Evolutionary conservation across 2,329 filamentous ascomycete genomes (phyloP).

Genomic region (Cytospora piceae): DNA sequence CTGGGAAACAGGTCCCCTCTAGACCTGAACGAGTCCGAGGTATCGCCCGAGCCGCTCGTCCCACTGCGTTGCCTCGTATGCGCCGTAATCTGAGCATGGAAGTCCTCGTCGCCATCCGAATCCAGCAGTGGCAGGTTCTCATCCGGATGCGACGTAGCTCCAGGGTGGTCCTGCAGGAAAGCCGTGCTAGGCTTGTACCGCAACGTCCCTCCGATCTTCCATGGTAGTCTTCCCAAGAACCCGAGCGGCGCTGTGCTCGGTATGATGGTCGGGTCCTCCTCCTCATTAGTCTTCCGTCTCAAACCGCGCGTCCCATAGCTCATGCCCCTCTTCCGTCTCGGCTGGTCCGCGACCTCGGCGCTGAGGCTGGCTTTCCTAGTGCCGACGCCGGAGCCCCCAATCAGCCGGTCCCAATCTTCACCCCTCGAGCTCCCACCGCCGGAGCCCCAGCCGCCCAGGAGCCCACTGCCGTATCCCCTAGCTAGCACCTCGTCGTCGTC

Average conservation of each 20-base stretch:
- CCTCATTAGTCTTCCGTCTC: conserved; percentile 51
- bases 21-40: conserved; percentile 83
- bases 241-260: conserved; percentile 84
- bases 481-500: conserved; percentile 50
- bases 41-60: conserved; percentile 78
- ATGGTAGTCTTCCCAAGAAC: conserved; percentile 82
- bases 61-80: conserved; percentile 68
- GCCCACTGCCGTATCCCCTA: conserved; percentile 51
- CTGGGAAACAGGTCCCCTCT: conserved; percentile 90
- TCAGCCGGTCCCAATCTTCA: conserved; percentile 82
- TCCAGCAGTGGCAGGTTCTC: conserved; percentile 74
- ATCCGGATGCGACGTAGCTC: conserved; percentile 45
- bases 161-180: conserved; percentile 85
- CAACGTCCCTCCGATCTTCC: conserved; percentile 79
- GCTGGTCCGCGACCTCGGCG: conserved; percentile 62
- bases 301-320: conserved; percentile 77
- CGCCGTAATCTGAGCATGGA: conserved; percentile 15
- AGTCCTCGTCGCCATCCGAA: conserved; percentile 57
- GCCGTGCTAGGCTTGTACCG: conserved; percentile 90
- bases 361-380: conserved; percentile 34
- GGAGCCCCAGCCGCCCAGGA: conserved; percentile 57
- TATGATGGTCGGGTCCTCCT: conserved; percentile 86
- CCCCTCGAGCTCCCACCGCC: conserved; percentile 37
- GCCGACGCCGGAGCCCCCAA: conserved; percentile 66
- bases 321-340: conserved; percentile 78